Evolutionary conservation across 768 basidiomycete species (phyloP).

Genomic region (Mycena crocata): DNA sequence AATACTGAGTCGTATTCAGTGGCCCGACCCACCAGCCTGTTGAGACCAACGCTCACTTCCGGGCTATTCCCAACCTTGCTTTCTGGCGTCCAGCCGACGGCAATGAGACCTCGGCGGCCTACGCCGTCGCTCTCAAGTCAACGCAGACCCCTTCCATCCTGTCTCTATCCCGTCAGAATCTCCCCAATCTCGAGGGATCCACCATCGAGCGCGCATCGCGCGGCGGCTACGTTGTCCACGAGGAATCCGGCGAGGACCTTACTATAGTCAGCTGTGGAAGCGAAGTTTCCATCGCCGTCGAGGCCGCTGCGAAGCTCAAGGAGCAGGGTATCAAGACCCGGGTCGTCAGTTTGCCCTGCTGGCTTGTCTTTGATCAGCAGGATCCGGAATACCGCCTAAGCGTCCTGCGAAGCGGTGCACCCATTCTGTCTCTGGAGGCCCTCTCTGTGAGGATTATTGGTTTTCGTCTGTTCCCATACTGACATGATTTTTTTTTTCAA

Average conservation of each 20-base stretch:
- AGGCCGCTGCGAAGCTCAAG: conserved; percentile 85
- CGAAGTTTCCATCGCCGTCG: conserved; percentile 89
- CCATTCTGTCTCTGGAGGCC: conserved; percentile 91
- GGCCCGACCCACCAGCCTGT: conserved; percentile 97
- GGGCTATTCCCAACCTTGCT: conserved; percentile 90
- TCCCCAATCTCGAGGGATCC: conserved; percentile 92
- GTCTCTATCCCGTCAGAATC: conserved; percentile 88
- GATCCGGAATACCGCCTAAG: conserved; percentile 81
- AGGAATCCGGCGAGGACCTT: conserved; percentile 82
- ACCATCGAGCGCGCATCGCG: conserved; percentile 84
- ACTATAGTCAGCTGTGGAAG: conserved; percentile 92
- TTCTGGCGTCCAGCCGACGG: conserved; percentile 96
- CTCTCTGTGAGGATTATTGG: conserved; percentile 53
- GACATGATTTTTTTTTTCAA: conserved; percentile 39
- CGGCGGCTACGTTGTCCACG: conserved; percentile 92
- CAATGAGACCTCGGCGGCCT: conserved; percentile 96
- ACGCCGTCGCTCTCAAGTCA: conserved; percentile 81
- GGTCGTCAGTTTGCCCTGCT: conserved; percentile 90
- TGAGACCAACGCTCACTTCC: conserved; percentile 88
- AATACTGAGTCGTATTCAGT: conserved; percentile 17
- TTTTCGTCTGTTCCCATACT: conserved; percentile 1
- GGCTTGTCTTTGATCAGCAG: conserved; percentile 90
- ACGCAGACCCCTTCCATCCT: conserved; percentile 85
- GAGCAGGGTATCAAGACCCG: conserved; percentile 83
- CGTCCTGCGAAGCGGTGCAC: conserved; percentile 90